Evolutionary conservation across 1,139 yeast species (phyloP), one percentile per base, ranked within the genome.

Genomic region (Wickerhamomyces sp.): DNA sequence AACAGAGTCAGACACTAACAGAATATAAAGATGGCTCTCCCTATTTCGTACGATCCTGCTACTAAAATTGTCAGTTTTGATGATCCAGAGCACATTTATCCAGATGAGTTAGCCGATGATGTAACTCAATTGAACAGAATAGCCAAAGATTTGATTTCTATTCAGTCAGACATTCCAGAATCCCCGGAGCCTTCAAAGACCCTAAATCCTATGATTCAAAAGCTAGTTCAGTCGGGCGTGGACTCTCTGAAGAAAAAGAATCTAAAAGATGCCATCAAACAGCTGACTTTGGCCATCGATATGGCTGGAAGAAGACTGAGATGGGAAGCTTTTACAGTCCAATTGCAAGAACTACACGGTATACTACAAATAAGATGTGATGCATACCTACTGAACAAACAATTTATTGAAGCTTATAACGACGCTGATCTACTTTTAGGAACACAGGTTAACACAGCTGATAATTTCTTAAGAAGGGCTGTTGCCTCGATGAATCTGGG

Each of bases 331-430:
- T 85, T 89, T 54, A 89, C 78, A 49, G 74, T 81, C 31, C 83
- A 90, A 28, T 64, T 89, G 41, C 90, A 84, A 54, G 97, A 92
- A 59, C 65, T 86, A 41, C 73, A 81, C 36, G 70, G 77, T 54
- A 74, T 88, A 56, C 64, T 90, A 42, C 82, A 81, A 68, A 83
- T 88, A 41, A 74, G 97, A 48, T 80, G 95, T 18, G 97, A 90
- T 55, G 86, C 95, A 0, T 76, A 82, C 54, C 69, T 89, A 58
- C 74, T 82, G 53, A 68, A 74, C 42, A 72, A 77, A 39, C 68
- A 78, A 43, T 85, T 77, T 66, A 63, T 83, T 34, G 81, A 80
- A 38, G 97, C 96, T 0, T 77, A 69, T 56, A 82, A 83, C 45
- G 97, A 90, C 58, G 81, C 94, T 2, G 92, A 88, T 46, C 65